phyloP scores from a whole-genome alignment of 2,329 filamentous ascomycete genomes.

The Rhytidhysteron rufulum region DNA sequence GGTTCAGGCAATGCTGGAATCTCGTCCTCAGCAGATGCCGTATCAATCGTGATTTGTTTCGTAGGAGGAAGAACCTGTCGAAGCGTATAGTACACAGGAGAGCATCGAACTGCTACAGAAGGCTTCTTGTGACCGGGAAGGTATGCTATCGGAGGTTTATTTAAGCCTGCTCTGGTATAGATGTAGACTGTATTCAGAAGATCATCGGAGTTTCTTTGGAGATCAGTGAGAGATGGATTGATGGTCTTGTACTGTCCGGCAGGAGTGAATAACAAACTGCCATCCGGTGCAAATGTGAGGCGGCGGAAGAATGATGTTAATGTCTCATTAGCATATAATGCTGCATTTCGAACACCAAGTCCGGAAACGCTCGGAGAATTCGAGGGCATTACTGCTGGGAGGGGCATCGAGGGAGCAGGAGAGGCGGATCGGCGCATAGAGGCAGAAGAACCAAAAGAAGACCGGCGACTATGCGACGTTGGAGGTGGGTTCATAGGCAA shows the following conservation, averaged over 20 bases:
- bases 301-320: slow-evolving; percentile 95
- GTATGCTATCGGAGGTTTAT: slow-evolving; percentile 92
- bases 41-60: slow-evolving; percentile 91
- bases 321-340: slow-evolving; percentile 93
- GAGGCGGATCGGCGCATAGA: slow-evolving; percentile 84
- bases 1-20: slow-evolving; percentile 84
- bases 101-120: slow-evolving; percentile 92
- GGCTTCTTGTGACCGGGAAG: slow-evolving; percentile 97
- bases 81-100: slow-evolving; percentile 80
- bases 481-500: slow-evolving; percentile 95
- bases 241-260: slow-evolving; percentile 92
- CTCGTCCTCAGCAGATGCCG: slow-evolving; percentile 78
- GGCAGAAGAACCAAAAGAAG: slow-evolving; percentile 77
- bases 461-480: slow-evolving; percentile 87
- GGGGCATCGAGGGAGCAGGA: slow-evolving; percentile 85
- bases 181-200: slow-evolving; percentile 97
- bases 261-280: slow-evolving; percentile 87
- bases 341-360: slow-evolving; percentile 69
- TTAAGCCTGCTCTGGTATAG: slow-evolving; percentile 92
- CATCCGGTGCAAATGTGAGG: slow-evolving; percentile 91
- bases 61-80: slow-evolving; percentile 65
- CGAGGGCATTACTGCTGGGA: slow-evolving; percentile 93
- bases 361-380: slow-evolving; percentile 78
- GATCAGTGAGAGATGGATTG: slow-evolving; percentile 62
- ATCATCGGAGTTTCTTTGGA: slow-evolving; percentile 73